Evolutionary conservation across 192 early-diverging fungal genomes (phyloP).

Genomic region (Entomortierella chlamydospora): DNA sequence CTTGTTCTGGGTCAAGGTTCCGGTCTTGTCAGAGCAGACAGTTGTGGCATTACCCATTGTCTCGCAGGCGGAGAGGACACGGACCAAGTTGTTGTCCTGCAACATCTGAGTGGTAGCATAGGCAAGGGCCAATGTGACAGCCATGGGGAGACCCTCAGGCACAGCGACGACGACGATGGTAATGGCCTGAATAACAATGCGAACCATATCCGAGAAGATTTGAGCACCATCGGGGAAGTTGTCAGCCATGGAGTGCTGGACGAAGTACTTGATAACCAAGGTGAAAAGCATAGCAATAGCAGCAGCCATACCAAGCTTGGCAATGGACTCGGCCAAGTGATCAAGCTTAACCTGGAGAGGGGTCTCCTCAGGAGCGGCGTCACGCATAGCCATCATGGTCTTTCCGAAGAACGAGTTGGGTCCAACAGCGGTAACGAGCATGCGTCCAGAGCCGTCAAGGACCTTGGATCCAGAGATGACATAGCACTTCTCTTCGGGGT

Average conservation of each 20-base stretch:
- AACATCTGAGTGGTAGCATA: conserved; percentile 88
- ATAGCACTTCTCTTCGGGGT: conserved; percentile 75
- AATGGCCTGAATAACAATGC: conserved; percentile 84
- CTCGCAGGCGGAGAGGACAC: conserved; percentile 83
- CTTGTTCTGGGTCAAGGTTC: conserved; percentile 86
- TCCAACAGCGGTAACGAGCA: conserved; percentile 88
- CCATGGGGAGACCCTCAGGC: conserved; percentile 90
- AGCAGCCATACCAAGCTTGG: conserved; percentile 88
- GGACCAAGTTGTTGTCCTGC: conserved; percentile 83
- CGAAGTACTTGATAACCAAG: conserved; percentile 72
- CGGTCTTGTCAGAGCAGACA: conserved; percentile 91
- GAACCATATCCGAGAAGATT: conserved; percentile 70
- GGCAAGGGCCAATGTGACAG: conserved; percentile 86
- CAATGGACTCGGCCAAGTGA: conserved; percentile 91
- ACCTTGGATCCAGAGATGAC: conserved; percentile 93
- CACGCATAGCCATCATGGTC: conserved; percentile 90
- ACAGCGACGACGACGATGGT: conserved; percentile 87
- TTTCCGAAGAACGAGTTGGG: conserved; percentile 88
- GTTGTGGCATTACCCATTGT: conserved; percentile 87
- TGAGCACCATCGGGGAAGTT: conserved; percentile 65
- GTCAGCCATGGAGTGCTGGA: conserved; percentile 62
- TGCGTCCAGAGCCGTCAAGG: conserved; percentile 86
- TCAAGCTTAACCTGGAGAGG: conserved; percentile 96
- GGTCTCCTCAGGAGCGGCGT: conserved; percentile 78
- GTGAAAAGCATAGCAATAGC: conserved; percentile 88